phyloP scores from a whole-genome alignment of 441 rosid genomes.

The Brassica hybrid region DNA sequence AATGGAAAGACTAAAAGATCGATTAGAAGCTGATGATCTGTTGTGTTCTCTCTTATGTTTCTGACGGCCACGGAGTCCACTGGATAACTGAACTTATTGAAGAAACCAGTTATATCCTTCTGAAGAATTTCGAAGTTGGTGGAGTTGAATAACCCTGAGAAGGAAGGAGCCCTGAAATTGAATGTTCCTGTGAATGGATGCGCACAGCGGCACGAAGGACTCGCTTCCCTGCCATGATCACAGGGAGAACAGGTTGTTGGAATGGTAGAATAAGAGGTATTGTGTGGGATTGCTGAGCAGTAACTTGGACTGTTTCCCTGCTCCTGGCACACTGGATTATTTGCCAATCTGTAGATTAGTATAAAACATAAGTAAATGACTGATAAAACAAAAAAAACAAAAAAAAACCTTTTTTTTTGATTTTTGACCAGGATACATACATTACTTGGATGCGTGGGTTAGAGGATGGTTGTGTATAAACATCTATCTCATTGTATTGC shows the following conservation, averaged over 20 bases:
- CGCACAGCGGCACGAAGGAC: not conserved
- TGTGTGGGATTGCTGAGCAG: conserved; percentile 1
- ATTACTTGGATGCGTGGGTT: conserved; percentile 37
- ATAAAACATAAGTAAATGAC: not conserved
- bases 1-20: conserved; percentile 6
- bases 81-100: not conserved
- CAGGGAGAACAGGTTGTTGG: not conserved
- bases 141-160: not conserved
- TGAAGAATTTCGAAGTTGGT: conserved; percentile 3
- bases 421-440: no score
- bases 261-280: not conserved
- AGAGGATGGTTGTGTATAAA: conserved; percentile 23
- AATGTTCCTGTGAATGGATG: conserved; percentile 4
- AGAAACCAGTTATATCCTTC: not conserved
- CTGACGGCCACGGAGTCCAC: no score
- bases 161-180: conserved; percentile 5
- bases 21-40: not conserved
- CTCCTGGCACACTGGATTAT: conserved; percentile 2
- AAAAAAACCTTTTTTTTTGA: no score
- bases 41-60: not conserved
- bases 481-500: conserved; percentile 50
- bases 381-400: not conserved
- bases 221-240: conserved; percentile 1
- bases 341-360: not conserved
- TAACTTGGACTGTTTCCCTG: not conserved